phyloP scores from a whole-genome alignment of 1,139 yeast species.

The Yamadazyma epiphylla region DNA sequence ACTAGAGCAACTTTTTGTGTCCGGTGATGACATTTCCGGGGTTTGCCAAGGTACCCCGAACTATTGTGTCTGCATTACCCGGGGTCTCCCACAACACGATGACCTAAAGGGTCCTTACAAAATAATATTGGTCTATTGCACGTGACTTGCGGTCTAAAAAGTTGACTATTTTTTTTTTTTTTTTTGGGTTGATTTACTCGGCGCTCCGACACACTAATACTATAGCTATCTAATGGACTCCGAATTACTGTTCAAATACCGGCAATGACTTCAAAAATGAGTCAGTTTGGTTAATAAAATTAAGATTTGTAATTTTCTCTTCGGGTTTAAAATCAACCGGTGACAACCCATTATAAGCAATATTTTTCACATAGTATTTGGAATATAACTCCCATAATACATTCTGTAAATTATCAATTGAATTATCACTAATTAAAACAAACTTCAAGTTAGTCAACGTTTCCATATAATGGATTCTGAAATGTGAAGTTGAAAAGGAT shows the following conservation, averaged over 20 bases:
- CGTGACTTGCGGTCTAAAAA: too few relatives aligned
- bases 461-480: slow-evolving; percentile 76
- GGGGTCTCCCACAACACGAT: too few relatives aligned
- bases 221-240: too few relatives aligned
- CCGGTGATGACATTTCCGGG: too few relatives aligned
- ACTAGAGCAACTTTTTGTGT: too few relatives aligned
- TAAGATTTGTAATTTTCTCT: slow-evolving; percentile 34
- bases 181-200: too few relatives aligned
- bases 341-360: slow-evolving; percentile 61
- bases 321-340: slow-evolving; percentile 49
- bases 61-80: too few relatives aligned
- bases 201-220: too few relatives aligned
- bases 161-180: too few relatives aligned
- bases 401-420: slow-evolving; percentile 54
- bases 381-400: slow-evolving; percentile 67
- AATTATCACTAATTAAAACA: slow-evolving; percentile 67
- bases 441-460: slow-evolving; percentile 77
- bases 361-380: slow-evolving; percentile 61
- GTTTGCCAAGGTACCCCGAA: too few relatives aligned
- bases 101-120: too few relatives aligned
- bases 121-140: too few relatives aligned
- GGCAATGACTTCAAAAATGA: slow-evolving; percentile 26
- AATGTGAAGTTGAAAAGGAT: slow-evolving; percentile 68
- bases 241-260: slow-evolving; percentile 12
- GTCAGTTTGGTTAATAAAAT: slow-evolving; percentile 46